Evolutionary conservation across 345 rosid genomes (phyloP).

Genomic region (Lenwebbia sp.): DNA sequence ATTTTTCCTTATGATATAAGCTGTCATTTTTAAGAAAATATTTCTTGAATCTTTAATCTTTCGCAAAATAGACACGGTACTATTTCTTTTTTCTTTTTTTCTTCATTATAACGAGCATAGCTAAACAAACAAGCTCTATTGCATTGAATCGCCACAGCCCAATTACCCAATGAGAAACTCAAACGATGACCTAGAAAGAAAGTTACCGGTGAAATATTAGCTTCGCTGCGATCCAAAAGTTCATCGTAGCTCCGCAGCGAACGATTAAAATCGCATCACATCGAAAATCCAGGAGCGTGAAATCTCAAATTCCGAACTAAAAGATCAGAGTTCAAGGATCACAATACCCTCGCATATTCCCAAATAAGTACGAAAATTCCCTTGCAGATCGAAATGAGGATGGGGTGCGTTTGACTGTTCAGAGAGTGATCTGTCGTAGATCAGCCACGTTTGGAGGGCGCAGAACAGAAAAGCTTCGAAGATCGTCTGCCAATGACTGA

Average conservation of each 20-base stretch:
- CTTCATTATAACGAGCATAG: neutral
- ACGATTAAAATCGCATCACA: neutral
- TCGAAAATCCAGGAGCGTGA: neutral
- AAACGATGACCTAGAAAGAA: neutral
- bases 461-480: neutral
- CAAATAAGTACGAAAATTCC: neutral
- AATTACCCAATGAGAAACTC: neutral
- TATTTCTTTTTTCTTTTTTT: neutral
- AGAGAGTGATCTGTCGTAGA: neutral
- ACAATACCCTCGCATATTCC: neutral
- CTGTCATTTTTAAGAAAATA: neutral
- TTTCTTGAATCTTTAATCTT: neutral
- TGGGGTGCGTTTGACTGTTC: neutral
- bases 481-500: neutral
- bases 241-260: neutral
- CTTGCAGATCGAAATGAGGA: neutral
- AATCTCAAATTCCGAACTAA: neutral
- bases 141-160: neutral
- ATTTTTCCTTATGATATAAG: neutral
- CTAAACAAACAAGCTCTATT: neutral
- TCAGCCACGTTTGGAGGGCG: neutral
- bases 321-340: neutral
- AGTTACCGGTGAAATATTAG: neutral
- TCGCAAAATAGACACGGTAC: accelerated
- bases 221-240: neutral